Evolutionary conservation across 345 rosid genomes (phyloP).

Genomic region (Brassica carinata): DNA sequence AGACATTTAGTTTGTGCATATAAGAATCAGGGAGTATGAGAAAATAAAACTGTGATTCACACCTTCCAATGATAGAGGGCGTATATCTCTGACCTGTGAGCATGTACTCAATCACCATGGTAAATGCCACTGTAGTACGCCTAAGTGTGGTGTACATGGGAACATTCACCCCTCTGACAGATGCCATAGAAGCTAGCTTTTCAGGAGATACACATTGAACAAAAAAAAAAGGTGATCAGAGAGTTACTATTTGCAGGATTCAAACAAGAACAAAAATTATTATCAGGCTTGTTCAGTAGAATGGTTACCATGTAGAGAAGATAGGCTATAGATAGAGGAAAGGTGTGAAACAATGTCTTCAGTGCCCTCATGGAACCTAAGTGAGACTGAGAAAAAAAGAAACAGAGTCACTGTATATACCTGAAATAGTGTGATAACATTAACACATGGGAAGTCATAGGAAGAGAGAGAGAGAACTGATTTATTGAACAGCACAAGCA

Average conservation of each 20-base stretch:
- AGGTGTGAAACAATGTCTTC: constrained; percentile 69
- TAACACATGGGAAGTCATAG: constrained; percentile 79
- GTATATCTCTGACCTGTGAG: constrained; percentile 81
- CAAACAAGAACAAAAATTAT: background rate
- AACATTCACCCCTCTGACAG: constrained; percentile 96
- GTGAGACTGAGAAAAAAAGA: background rate
- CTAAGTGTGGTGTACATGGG: constrained; percentile 99
- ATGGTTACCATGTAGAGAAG: constrained; percentile 86
- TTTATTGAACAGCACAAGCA: constrained; percentile 89
- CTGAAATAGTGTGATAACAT: constrained; percentile 90
- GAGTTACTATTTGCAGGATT: background rate
- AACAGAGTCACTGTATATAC: constrained; percentile 35
- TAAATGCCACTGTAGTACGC: constrained; percentile 91
- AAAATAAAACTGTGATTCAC: constrained; percentile 37
- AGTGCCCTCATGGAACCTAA: constrained; percentile 27
- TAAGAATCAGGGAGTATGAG: constrained; percentile 41
- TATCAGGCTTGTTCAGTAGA: background rate
- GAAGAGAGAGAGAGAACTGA: constrained; percentile 84
- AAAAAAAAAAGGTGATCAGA: constrained; percentile 27
- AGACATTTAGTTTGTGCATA: constrained; percentile 40
- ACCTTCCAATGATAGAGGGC: constrained; percentile 81
- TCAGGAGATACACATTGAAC: constrained; percentile 39
- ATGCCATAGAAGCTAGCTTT: constrained; percentile 90
- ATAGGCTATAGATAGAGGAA: constrained; percentile 78
- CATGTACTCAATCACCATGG: constrained; percentile 86